These are phyloP conservation scores for Fusarium clavum DNA, from an alignment of 2,329 filamentous ascomycete genomes.

Conservation along the genomic window DNA sequence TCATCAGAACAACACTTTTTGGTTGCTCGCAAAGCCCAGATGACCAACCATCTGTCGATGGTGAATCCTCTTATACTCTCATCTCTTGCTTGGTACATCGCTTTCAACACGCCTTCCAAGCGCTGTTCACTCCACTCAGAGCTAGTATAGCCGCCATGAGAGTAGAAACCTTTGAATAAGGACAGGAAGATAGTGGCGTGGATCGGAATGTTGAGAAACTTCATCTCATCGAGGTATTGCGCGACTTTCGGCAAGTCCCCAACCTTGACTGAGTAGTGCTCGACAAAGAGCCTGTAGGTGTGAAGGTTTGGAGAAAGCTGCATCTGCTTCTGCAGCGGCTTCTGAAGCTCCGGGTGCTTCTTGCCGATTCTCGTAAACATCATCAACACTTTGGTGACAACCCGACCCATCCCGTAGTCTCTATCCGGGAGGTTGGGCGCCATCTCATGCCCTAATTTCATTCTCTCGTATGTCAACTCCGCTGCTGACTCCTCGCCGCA, in stretches of 20 bases:
- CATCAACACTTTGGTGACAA: conserved; percentile 66
- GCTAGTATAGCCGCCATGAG: conserved; percentile 72
- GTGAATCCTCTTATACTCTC: conserved; percentile 59
- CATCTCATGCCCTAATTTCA: conserved; percentile 73
- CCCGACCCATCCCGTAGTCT: conserved; percentile 60
- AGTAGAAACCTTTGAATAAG: conserved; percentile 83
- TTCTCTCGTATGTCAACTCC: conserved; percentile 82
- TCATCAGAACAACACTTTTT: conserved; percentile 66
- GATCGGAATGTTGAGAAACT: conserved; percentile 71
- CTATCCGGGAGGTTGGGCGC: conserved; percentile 55
- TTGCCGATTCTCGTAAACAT: conserved; percentile 68
- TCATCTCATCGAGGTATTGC: conserved; percentile 84
- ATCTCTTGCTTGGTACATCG: conserved; percentile 69
- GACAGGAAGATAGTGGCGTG: conserved; percentile 83
- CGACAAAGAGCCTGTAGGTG: conserved; percentile 84
- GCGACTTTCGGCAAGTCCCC: conserved; percentile 80
- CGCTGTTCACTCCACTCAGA: conserved; percentile 78
- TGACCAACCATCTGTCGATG: conserved; percentile 70
- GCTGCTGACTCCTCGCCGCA: conserved; percentile 82
- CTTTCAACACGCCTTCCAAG: conserved; percentile 75
- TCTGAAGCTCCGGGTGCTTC: conserved; percentile 65
- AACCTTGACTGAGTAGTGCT: conserved; percentile 74
- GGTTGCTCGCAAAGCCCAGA: conserved; percentile 73
- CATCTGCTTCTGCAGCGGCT: conserved; percentile 68
- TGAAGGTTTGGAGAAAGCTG: conserved; percentile 78